These are phyloP conservation scores for Penicillium argentinense DNA, from an alignment of 495 filamentous ascomycete species.

Conservation along the genomic window DNA sequence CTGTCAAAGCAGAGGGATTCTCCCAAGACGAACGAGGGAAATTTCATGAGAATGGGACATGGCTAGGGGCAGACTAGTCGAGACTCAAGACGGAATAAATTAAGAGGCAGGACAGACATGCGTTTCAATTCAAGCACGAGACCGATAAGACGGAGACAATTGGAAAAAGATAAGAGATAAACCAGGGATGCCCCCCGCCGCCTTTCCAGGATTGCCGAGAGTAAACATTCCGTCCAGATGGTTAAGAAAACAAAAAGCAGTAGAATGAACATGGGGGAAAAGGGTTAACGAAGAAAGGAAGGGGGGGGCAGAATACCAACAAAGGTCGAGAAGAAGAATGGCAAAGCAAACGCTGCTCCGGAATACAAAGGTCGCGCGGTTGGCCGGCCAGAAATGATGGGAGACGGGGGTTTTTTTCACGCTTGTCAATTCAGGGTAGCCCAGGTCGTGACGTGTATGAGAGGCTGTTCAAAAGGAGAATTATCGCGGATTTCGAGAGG, in stretches of 20 bases:
- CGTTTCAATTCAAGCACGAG: conserved; percentile 30
- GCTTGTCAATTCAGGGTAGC: conserved; percentile 23
- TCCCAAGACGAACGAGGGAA: no score
- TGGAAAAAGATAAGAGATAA: conserved; percentile 27
- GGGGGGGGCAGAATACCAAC: conserved; percentile 17
- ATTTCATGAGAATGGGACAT: neutral
- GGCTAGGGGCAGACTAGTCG: neutral
- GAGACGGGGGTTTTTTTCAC: conserved; percentile 19
- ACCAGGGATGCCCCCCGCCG: conserved; percentile 35
- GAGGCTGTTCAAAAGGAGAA: conserved; percentile 4
- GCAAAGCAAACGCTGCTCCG: conserved; percentile 23
- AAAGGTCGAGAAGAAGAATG: conserved; percentile 13
- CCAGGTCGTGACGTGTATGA: conserved; percentile 8
- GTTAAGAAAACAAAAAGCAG: conserved; percentile 21
- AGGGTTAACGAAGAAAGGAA: conserved; percentile 12
- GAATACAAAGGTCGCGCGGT: conserved; percentile 20
- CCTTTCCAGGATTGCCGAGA: conserved; percentile 33
- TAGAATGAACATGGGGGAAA: conserved; percentile 10
- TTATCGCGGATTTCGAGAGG: conserved; percentile 15
- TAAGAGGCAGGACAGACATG: conserved; percentile 27
- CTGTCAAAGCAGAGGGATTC: no score
- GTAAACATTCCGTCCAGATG: conserved; percentile 32
- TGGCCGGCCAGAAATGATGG: conserved; percentile 18
- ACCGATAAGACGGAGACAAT: conserved; percentile 25
- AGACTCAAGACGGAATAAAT: conserved; percentile 1